A percentile compares a stretch with the other conserved stretches of the same genome.
Conservation (phyloP, 2,329 filamentous ascomycete species). For the Endocalyx cinctus region DNA sequence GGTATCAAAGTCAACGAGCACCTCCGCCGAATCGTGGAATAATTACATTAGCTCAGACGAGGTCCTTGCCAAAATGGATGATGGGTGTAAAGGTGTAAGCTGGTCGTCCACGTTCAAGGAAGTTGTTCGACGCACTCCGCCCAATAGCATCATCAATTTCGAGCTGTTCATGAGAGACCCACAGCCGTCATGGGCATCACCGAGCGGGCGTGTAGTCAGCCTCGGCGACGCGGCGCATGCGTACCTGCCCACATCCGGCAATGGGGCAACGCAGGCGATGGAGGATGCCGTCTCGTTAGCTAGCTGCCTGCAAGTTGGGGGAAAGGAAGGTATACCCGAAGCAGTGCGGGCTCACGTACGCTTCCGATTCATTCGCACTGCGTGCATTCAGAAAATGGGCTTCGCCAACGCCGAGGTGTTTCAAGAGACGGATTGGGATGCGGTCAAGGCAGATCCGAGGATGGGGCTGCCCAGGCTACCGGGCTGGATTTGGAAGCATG, state of each 20-base stretch:
- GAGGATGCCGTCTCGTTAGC: slow-evolving; percentile 36
- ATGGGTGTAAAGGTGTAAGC: slow-evolving; percentile 22
- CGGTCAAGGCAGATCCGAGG: slow-evolving; percentile 26
- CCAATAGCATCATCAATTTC: slow-evolving; percentile 32
- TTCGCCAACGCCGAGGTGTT: slow-evolving; percentile 33
- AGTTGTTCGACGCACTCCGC: slow-evolving; percentile 27
- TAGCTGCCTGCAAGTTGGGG: slow-evolving; percentile 31
- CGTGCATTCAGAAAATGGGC: slow-evolving; percentile 34
- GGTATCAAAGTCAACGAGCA: too few relatives aligned
- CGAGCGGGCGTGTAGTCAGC: slow-evolving; percentile 28
- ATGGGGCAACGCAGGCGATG: slow-evolving; percentile 38
- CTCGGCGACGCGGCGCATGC: slow-evolving; percentile 38
- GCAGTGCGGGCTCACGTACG: slow-evolving; percentile 31
- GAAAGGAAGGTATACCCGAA: slow-evolving; percentile 24
- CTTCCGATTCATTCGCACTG: slow-evolving; percentile 29
- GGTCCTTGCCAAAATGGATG: slow-evolving; percentile 32
- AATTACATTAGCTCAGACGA: slow-evolving; percentile 31
- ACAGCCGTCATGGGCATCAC: slow-evolving; percentile 32
- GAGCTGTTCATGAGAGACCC: slow-evolving; percentile 38
- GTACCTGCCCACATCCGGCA: slow-evolving; percentile 35
- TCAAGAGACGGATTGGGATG: slow-evolving; percentile 31
- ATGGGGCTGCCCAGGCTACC: slow-evolving; percentile 30
- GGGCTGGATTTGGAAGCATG: slow-evolving; percentile 33
- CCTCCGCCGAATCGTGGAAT: slow-evolving; percentile 33
- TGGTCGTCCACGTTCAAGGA: slow-evolving; percentile 31